Evolutionary conservation across 805 yeast species (phyloP).

Genomic region (Schwanniomyces vanrijiae): DNA sequence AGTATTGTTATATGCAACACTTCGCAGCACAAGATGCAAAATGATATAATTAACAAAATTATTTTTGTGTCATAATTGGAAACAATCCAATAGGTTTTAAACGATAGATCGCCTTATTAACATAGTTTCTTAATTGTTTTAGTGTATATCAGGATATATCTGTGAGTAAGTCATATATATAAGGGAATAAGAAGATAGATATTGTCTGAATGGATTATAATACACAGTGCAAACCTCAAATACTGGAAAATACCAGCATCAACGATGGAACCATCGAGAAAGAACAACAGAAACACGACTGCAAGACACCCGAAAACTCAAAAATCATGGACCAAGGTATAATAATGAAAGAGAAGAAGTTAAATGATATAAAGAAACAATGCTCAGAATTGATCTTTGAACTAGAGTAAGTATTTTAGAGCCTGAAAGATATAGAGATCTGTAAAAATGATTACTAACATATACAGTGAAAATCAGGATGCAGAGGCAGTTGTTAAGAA

Average conservation of each 20-base stretch:
- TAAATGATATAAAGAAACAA: conserved; percentile 33
- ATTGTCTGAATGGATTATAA: background rate
- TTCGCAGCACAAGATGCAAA: background rate
- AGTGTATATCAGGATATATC: background rate
- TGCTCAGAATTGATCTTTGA: conserved; percentile 32
- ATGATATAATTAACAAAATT: background rate
- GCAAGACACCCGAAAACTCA: background rate
- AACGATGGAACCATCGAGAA: background rate
- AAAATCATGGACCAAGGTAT: conserved; percentile 8
- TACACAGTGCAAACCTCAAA: background rate
- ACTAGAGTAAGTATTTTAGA: conserved; percentile 19
- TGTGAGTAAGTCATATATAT: background rate
- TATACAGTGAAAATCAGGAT: conserved; percentile 22
- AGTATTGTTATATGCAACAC: background rate
- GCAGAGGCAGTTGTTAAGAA: conserved; percentile 47
- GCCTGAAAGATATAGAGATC: background rate
- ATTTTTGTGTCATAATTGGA: background rate
- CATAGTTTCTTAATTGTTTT: background rate
- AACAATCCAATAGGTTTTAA: background rate
- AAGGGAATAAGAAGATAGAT: no score
- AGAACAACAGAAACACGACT: background rate
- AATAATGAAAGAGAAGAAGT: conserved; percentile 16
- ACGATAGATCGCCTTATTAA: background rate
- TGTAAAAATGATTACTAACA: conserved; percentile 5
- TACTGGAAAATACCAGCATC: background rate